Evolutionary conservation across 1,284 basidiomycete genomes (phyloP).

Genomic region (Neonothopanus nambi): DNA sequence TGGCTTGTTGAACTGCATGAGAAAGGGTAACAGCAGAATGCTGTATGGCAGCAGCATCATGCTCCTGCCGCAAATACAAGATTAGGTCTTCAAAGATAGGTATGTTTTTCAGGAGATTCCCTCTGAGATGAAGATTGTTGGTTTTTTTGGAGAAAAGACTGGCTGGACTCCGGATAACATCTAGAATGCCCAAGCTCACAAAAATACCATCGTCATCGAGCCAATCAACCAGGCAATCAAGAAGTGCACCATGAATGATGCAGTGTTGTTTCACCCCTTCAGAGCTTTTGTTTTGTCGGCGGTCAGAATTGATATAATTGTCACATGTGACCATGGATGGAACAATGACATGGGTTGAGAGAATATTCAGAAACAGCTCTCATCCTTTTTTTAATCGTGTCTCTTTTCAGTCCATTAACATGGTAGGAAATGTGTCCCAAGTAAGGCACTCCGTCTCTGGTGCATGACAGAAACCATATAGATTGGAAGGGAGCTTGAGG

Average conservation of each 20-base stretch:
- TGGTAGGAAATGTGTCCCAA: neutral
- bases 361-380: neutral
- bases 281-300: neutral
- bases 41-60: neutral
- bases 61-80: neutral
- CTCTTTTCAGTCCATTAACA: neutral
- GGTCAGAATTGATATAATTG: neutral
- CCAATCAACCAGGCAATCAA: slow-evolving; percentile 6
- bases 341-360: neutral
- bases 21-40: neutral
- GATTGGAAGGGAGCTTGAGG: neutral
- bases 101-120: neutral
- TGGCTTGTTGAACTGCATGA: too few relatives aligned
- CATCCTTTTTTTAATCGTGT: too few relatives aligned
- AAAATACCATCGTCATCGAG: slow-evolving; percentile 1
- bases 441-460: neutral
- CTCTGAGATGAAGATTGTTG: neutral
- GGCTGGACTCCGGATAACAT: neutral
- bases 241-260: neutral
- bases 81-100: neutral
- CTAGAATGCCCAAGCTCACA: neutral
- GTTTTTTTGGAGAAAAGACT: neutral
- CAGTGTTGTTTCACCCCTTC: neutral
- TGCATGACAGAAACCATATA: neutral
- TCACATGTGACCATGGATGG: neutral